Base-by-base conservation (phyloP, 1,284 basidiomycete genomes). In the Rhodotorula sp. region DNA sequence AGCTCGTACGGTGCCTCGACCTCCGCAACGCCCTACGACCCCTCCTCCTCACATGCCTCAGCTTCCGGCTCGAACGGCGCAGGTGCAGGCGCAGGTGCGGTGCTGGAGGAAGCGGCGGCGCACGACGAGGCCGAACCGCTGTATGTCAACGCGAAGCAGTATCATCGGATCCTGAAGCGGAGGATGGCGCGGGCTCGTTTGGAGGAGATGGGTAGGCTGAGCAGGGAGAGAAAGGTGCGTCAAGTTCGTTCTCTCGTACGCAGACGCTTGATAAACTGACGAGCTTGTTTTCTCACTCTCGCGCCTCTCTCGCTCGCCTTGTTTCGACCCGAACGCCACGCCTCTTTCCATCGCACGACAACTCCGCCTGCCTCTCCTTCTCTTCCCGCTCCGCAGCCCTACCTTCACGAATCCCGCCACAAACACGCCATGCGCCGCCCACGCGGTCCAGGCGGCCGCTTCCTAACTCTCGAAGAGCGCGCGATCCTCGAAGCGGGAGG, bases 121-220 rank as follows among this genome's bases (percentile, higher is more conserved):
- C 62, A 60, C 31, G 71, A 71, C 77, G 93, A 95, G 81, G 92
- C 96, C 76, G 93, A 96, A 79, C 94, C 94, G 37, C 86, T 96
- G 74, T 95, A 94, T 82, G 94, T 97, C 72, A 97, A 97, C 78
- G 94, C 94, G 60, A 97, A 97, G 80, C 94, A 97, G 82, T 97
- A 96, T 80, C 92, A 94, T 77, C 89, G 94, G 77, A 97, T 97
- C 78, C 85, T 97, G 79, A 96, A 96, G 83, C 86, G 94, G 69
- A 86, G 94, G 64, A 86, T 90, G 74, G 92, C 93, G 11, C 83
- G 94, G 51, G 91, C 92, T 3, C 84, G 94, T 44, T 84, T 96
- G 59, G 93, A 95, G 78, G 94, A 96, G 81, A 85, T 97, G 62
- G 92, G 95, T 77, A 85, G 92, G 72, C 86, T 97, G 70, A 94